Base-by-base conservation (phyloP, 352 stramenopile species). In the Pythium utonaiense region DNA sequence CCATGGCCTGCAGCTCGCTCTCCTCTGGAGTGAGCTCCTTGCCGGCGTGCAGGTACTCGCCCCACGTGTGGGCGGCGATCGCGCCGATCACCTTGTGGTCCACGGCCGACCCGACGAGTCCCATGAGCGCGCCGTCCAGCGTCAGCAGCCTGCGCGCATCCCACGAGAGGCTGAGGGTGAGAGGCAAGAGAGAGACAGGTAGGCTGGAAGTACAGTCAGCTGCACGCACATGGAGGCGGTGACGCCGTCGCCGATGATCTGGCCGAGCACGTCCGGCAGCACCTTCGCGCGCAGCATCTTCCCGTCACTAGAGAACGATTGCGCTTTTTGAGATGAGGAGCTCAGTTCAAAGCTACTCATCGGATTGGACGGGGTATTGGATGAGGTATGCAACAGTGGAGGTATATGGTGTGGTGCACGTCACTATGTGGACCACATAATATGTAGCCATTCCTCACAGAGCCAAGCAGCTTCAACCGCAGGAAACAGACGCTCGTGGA, bases 71-170 rank as follows among this genome's bases (percentile, higher is more conserved):
- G 27, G 86, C 77, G 13, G 82, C 82, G 57, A 95, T 93, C 22
- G 86, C 86, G 44, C 83, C 86, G 44, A 95, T 78, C 33, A 95
- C 86, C 51, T 95, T 95, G 69, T 89, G 75, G 53, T 95, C 86
- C 19, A 89, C 77, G 51, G 60, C 75, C 50, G 75, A 66, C 6
- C 86, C 83, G 9, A 90, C 82, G 12, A 83, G 83, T 10, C 86
- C 80, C 60, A 95, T 85, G 51, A 95, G 72, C n/a, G 86, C 82
- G 19, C 86, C 86, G 47, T 95, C 86, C 30, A 93, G 65, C 30
- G 86, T 95, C 83, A 90, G 78, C 16, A 95, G 70, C 73, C 84
- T 93, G 57, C 27, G 52, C 1, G n/a, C n/a, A n/a, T n/a, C n/a
- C n/a, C n/a, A n/a, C n/a, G n/a, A 44, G 22, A 59, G 12, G 19